Evolutionary conservation across 2,329 filamentous ascomycete genomes (phyloP).

Genomic region (Colletotrichum euphorbiae): DNA sequence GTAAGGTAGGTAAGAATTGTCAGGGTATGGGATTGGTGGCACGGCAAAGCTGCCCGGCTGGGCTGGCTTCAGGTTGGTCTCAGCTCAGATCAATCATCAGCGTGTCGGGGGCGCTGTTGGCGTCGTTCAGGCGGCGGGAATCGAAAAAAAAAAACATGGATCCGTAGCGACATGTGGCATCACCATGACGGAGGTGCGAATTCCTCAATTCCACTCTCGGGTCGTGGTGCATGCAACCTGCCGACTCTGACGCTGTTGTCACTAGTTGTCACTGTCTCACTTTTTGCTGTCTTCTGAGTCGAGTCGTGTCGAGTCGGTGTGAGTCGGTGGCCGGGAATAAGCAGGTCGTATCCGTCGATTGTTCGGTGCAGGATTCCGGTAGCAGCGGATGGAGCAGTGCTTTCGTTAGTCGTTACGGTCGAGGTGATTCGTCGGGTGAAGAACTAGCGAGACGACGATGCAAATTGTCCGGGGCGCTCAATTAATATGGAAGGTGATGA

Average conservation of each 20-base stretch:
- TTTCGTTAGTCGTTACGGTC: not conserved
- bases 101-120: not conserved
- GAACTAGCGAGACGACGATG: conserved; percentile 26
- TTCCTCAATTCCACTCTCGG: conserved; percentile 31
- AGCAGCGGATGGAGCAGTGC: conserved; percentile 2
- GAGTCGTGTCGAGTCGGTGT: not conserved
- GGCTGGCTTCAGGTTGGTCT: conserved; percentile 1
- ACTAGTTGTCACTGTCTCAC: not conserved
- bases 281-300: not conserved
- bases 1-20: not conserved
- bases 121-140: not conserved
- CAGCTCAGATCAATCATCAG: conserved; percentile 23
- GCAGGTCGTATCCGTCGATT: conserved; percentile 5
- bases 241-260: conserved; percentile 12
- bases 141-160: conserved; percentile 24
- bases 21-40: not conserved
- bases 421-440: conserved; percentile 27
- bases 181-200: conserved; percentile 37
- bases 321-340: conserved; percentile 6
- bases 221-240: conserved; percentile 19
- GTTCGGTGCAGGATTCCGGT: conserved; percentile 8
- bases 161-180: conserved; percentile 36
- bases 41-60: not conserved
- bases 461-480: conserved; percentile 9
- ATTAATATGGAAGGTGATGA: not conserved